Percentiles rank a stretch among this genome's conserved stretches.
These are phyloP conservation scores for Pouteria glomerata DNA, from an alignment of 148 eudicot genomes.

Conservation along the genomic window DNA sequence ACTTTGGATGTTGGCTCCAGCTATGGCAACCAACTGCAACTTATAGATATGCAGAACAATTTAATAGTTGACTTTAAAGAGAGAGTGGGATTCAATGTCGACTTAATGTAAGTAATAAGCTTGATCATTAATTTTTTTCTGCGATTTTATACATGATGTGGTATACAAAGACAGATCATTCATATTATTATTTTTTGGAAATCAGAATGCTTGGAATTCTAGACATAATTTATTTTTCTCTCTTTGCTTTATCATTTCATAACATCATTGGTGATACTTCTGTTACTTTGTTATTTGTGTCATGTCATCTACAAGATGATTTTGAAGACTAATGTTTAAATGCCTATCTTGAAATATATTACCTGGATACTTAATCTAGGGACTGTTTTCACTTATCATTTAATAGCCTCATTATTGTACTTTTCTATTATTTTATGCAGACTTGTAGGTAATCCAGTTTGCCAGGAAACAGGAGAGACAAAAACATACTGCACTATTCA, in stretches of 20 bases:
- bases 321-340: not conserved
- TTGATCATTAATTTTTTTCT: not conserved
- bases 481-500: conserved; percentile 31
- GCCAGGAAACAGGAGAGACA: conserved; percentile 17
- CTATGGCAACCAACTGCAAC: conserved; percentile 19
- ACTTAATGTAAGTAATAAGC: conserved; percentile 33
- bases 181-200: no score
- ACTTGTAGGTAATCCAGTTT: conserved; percentile 53
- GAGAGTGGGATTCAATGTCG: conserved; percentile 7
- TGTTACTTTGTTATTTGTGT: no score
- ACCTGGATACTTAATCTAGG: not conserved
- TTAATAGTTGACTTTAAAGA: conserved; percentile 23
- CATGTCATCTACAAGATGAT: not conserved
- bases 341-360: not conserved
- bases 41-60: conserved; percentile 57
- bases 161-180: no score
- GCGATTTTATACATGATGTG: no score
- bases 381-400: not conserved
- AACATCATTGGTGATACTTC: no score
- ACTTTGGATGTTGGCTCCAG: no score
- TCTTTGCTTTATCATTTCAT: no score
- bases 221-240: no score
- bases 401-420: not conserved
- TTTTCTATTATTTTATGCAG: conserved; percentile 30
- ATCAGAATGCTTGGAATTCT: no score